A percentile compares a stretch with the other conserved stretches of the same genome.
phyloP scores from a whole-genome alignment of 345 rosid species.

The Euclidium syriacum region DNA sequence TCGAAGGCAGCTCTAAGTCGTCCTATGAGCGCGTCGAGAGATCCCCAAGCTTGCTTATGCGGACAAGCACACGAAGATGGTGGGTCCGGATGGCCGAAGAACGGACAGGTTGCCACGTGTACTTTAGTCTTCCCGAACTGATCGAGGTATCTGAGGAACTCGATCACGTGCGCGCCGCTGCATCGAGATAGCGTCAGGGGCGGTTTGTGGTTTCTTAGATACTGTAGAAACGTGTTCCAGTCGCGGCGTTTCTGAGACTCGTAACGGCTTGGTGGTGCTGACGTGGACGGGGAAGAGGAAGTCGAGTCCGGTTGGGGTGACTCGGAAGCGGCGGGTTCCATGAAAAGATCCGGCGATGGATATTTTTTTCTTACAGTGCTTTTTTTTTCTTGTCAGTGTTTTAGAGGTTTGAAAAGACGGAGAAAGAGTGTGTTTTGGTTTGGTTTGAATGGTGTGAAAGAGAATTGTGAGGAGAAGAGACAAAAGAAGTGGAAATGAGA shows the following conservation, averaged over 20 bases:
- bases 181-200: constrained; percentile 51
- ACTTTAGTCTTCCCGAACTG: constrained; percentile 75
- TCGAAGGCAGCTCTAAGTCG: constrained; percentile 69
- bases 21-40: constrained; percentile 71
- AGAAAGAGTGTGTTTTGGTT: constrained; percentile 2
- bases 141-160: constrained; percentile 63
- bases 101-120: constrained; percentile 47
- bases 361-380: neutral
- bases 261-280: constrained; percentile 49
- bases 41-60: constrained; percentile 68
- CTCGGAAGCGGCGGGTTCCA: constrained; percentile 19
- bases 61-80: constrained; percentile 64
- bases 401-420: neutral
- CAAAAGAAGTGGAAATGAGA: constrained; percentile 4
- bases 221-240: constrained; percentile 72
- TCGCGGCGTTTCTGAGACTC: constrained; percentile 72
- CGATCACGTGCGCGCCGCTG: constrained; percentile 69
- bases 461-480: constrained; percentile 18
- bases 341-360: constrained; percentile 8
- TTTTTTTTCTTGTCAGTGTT: neutral
- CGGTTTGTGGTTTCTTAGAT: constrained; percentile 59
- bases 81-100: constrained; percentile 54
- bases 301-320: constrained; percentile 11
- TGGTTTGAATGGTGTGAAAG: constrained; percentile 15
- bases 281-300: constrained; percentile 5